A percentile compares a stretch with the other conserved stretches of the same genome.
These are phyloP conservation scores for Dictyostelium firmibasis DNA, from an alignment of 78 protist genomes.

Conservation along the genomic window DNA sequence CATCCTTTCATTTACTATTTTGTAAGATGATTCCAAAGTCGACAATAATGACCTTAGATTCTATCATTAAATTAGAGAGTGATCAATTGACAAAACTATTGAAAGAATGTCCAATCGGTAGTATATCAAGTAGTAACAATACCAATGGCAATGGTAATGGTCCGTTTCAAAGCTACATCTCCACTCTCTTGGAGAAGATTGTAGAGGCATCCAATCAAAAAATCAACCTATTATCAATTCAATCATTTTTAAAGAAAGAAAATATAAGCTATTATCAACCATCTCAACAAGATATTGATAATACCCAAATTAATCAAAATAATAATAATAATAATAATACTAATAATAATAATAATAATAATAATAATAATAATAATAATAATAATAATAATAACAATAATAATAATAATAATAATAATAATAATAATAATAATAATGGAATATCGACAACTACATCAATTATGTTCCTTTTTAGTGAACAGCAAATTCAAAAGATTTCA, in stretches of 20 bases:
- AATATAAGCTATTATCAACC: neutral
- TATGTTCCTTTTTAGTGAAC: neutral
- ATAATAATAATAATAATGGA: neutral
- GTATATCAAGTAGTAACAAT: slow-evolving; percentile 1
- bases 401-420: neutral
- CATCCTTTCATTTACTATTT: slow-evolving; percentile 37
- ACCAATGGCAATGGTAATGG: neutral
- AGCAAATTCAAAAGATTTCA: slow-evolving; percentile 1
- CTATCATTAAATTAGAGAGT: slow-evolving; percentile 15
- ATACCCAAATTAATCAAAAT: too few species aligned
- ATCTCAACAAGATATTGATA: neutral
- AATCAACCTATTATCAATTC: neutral
- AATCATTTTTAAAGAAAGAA: neutral
- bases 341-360: neutral
- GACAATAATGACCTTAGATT: slow-evolving; percentile 7
- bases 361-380: neutral
- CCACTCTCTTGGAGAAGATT: neutral
- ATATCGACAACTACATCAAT: neutral
- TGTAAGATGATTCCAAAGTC: slow-evolving; percentile 9
- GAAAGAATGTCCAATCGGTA: slow-evolving; percentile 1
- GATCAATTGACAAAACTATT: neutral
- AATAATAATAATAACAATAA: neutral
- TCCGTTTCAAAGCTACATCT: neutral
- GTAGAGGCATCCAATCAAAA: slow-evolving; percentile 26
- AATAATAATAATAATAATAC: neutral